Conservation (phyloP, 352 stramenopile species). For the Phytopythium helicoides region DNA sequence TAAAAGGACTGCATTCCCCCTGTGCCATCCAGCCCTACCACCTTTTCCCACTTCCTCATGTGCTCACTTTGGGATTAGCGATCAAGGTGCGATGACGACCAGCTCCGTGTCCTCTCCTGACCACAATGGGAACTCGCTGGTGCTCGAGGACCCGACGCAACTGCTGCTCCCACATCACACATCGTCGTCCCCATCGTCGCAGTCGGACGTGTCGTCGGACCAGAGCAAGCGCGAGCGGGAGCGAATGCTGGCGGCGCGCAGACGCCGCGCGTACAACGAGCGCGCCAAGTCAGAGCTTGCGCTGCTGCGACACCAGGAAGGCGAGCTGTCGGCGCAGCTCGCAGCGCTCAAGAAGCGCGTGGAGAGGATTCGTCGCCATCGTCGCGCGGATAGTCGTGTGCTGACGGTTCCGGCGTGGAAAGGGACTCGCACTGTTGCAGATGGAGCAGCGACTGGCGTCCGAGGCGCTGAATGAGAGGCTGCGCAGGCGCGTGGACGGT, state of each 20-base stretch:
- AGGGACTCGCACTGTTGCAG: slow-evolving; percentile 16
- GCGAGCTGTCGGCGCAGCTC: slow-evolving; percentile 11
- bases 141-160: slow-evolving; percentile 1
- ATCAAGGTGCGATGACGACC: too few relatives aligned
- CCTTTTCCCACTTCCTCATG: too few relatives aligned
- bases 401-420: slow-evolving; percentile 15
- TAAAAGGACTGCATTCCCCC: too few relatives aligned
- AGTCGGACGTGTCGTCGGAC: background rate
- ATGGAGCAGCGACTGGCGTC: slow-evolving; percentile 20
- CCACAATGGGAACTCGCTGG: background rate
- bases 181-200: background rate
- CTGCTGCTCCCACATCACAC: background rate
- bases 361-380: background rate
- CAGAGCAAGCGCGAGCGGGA: slow-evolving; percentile 10
- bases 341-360: background rate
- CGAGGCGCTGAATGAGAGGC: slow-evolving; percentile 18
- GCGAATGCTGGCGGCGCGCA: slow-evolving; percentile 12
- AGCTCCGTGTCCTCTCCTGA: too few relatives aligned
- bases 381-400: background rate
- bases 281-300: slow-evolving; percentile 15
- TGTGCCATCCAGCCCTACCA: too few relatives aligned
- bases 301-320: slow-evolving; percentile 10
- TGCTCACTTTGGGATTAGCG: too few relatives aligned
- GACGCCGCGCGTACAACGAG: slow-evolving; percentile 16
- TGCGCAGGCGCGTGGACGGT: slow-evolving; percentile 17